These are phyloP conservation scores for Metarhizium album DNA, from an alignment of 2,329 filamentous ascomycete species.

Conservation along the genomic window DNA sequence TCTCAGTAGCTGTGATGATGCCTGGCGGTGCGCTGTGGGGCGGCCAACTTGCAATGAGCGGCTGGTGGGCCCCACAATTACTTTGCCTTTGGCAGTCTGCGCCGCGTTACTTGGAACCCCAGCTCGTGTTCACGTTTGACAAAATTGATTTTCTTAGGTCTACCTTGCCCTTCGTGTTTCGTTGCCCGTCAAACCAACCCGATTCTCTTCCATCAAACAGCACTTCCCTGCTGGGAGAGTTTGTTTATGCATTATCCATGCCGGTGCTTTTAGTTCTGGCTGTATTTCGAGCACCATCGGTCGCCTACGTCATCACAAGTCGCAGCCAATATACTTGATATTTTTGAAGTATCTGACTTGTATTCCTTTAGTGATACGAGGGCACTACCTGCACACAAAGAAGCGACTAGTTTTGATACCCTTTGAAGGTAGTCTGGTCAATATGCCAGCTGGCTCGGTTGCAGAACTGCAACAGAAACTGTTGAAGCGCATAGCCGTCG, in stretches of 20 bases:
- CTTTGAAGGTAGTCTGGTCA: neutral
- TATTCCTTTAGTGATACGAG: neutral
- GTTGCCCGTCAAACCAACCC: neutral
- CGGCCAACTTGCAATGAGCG: no score
- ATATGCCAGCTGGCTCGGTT: conserved; percentile 16
- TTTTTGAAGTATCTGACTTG: neutral
- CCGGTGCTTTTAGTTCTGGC: neutral
- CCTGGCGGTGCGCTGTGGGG: neutral
- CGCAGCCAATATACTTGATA: neutral
- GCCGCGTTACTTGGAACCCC: no score
- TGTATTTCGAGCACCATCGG: neutral
- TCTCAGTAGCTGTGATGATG: no score
- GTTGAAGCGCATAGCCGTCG: conserved; percentile 26
- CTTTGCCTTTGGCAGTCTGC: no score
- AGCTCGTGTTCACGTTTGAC: no score
- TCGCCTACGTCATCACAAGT: neutral
- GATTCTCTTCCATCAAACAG: neutral
- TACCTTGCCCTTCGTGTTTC: no score
- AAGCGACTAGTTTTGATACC: neutral
- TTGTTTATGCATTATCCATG: neutral
- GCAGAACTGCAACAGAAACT: conserved; percentile 27
- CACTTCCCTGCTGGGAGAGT: no score
- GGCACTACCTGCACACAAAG: no score
- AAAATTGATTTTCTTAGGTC: no score
- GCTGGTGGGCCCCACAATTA: no score